Evolutionary conservation across 495 filamentous ascomycete genomes (phyloP).

Genomic region (Penicillium desertorum): DNA sequence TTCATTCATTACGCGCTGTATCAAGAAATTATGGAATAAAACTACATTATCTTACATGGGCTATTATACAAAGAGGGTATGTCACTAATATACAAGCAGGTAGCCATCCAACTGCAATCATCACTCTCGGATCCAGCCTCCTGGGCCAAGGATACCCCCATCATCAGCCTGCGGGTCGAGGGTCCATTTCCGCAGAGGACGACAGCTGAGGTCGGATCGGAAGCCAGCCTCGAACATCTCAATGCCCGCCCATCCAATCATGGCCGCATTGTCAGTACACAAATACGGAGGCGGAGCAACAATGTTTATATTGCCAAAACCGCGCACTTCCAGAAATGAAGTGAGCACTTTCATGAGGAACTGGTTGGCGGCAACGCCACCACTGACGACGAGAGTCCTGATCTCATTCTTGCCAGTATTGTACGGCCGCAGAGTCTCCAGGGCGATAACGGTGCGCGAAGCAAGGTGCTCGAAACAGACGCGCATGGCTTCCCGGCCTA

Average conservation of each 20-base stretch:
- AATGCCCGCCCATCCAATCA: conserved; percentile 92
- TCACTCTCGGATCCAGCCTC: conserved; percentile 36
- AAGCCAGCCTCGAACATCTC: conserved; percentile 89
- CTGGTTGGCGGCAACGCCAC: conserved; percentile 82
- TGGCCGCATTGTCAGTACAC: conserved; percentile 96
- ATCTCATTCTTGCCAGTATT: conserved; percentile 34
- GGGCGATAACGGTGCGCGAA: conserved; percentile 64
- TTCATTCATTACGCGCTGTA: conserved; percentile 1
- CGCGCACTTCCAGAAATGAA: conserved; percentile 59
- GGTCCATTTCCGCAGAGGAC: conserved; percentile 71
- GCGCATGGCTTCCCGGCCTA: conserved; percentile 73
- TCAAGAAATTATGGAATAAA: neutral
- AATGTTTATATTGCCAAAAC: conserved; percentile 61
- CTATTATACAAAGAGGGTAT: conserved; percentile 9
- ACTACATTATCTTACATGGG: conserved; percentile 28
- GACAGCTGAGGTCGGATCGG: conserved; percentile 56
- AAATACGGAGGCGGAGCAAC: conserved; percentile 69
- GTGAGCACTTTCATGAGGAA: conserved; percentile 71
- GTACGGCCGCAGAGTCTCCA: conserved; percentile 44
- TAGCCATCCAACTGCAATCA: neutral
- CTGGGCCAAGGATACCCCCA: conserved; percentile 48
- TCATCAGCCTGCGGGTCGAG: conserved; percentile 62
- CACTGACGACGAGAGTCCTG: conserved; percentile 73
- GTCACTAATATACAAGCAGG: conserved; percentile 9
- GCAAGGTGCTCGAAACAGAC: conserved; percentile 88